Evolutionary conservation across 768 basidiomycete species (phyloP), one percentile per base, ranked within the genome.

Genomic region (Boletus speciosus): DNA sequence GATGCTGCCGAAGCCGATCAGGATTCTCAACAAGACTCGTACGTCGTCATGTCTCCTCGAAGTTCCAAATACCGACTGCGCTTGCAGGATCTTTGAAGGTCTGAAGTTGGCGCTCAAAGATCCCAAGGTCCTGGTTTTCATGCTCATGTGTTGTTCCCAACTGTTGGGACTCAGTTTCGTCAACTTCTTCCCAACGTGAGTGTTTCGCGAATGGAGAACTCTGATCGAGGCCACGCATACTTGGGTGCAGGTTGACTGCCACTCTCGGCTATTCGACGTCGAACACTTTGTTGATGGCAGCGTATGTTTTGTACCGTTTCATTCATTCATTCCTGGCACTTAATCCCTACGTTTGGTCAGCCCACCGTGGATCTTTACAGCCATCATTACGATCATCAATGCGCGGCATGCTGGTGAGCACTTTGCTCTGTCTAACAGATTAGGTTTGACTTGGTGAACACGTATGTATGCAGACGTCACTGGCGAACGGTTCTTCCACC

Each of bases 1-100:
- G 84, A 86, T 61, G 82, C 80, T 9, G 83, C 84, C 2, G 84
- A 85, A 69, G 84, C 84, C 0, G 85, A 86, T 58, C 68, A 77
- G 59, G 85, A 87, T 58, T 78, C 77, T n/a, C 64, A 64, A 0
- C 69, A 76, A 31, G 83, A 82, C 50, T 81, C 84, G 85, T 85
- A 62, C 37, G 82, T 72, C 14, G 14, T 39, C 40, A 31, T 36
- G 12, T 34, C 14, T 21, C 10, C 32, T 19, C n/a, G 29, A 6
- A 21, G 14, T 9, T 19, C 16, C 1, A 16, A n/a, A 47, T 40
- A n/a, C 14, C 6, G 14, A 61, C 6, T 45, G 10, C 34, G 1
- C 21, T 27, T 23, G 9, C n/a, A 66, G 65, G 23, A 5, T 65
- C 12, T 56, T 65, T 4, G 60, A 57, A 31, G 63, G 61, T 19